A percentile compares a stretch with the other conserved stretches of the same genome.
Evolutionary conservation across 2,329 filamentous ascomycete species (phyloP).

Genomic region (Phaeosphaeriaceae sp.): DNA sequence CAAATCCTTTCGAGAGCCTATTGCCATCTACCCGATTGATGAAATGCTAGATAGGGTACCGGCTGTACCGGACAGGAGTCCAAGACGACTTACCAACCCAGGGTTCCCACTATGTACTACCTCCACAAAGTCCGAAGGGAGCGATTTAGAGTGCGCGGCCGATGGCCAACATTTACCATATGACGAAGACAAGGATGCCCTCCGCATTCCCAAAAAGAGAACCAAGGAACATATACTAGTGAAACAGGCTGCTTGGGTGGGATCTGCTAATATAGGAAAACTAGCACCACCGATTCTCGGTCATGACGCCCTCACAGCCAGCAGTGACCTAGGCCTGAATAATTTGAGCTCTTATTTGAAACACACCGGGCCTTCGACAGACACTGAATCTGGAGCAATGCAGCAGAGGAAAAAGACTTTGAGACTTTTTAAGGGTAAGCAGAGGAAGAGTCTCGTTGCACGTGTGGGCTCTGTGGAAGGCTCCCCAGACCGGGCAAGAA

Average conservation of each 20-base stretch:
- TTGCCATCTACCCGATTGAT: slow-evolving; percentile 21
- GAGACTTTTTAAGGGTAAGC: slow-evolving; percentile 32
- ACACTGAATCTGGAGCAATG: slow-evolving; percentile 9
- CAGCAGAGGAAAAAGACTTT: slow-evolving; percentile 26
- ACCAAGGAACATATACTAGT: slow-evolving; percentile 5
- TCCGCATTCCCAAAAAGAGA: slow-evolving; percentile 19
- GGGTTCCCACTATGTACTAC: slow-evolving; percentile 19
- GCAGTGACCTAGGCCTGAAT: slow-evolving; percentile 33
- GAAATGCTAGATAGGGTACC: slow-evolving; percentile 21
- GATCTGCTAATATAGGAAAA: slow-evolving; percentile 27
- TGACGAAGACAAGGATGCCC: slow-evolving; percentile 18
- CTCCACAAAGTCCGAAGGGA: slow-evolving; percentile 20
- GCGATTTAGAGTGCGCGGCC: slow-evolving; percentile 31
- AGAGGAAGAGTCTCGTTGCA: slow-evolving; percentile 31
- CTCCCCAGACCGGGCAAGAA: slow-evolving; percentile 21
- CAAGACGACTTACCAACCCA: slow-evolving; percentile 29
- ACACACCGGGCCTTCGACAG: slow-evolving; percentile 35
- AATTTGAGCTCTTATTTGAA: slow-evolving; percentile 40
- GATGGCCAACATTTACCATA: slow-evolving; percentile 32
- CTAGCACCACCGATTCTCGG: slow-evolving; percentile 43
- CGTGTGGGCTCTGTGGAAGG: slow-evolving; percentile 30
- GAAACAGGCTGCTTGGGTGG: slow-evolving; percentile 23
- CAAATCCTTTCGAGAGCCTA: slow-evolving; percentile 12
- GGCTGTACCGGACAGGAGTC: slow-evolving; percentile 31
- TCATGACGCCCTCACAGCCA: slow-evolving; percentile 38